Evolutionary conservation across 2,329 filamentous ascomycete species (phyloP), one percentile per base, ranked within the genome.

Genomic region (Penicillium concentricum): DNA sequence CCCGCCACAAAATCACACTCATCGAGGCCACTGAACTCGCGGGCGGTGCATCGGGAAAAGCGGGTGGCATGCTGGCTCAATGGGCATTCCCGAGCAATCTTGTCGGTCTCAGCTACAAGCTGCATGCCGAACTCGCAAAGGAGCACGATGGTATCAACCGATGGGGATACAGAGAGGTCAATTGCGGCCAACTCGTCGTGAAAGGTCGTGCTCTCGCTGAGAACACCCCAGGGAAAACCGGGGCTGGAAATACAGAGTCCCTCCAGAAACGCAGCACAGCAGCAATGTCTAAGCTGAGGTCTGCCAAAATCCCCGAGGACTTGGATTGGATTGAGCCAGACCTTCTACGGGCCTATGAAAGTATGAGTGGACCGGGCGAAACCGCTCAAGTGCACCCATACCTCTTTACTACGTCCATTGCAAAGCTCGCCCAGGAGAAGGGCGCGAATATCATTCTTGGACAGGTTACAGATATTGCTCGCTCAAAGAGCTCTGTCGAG

Each of bases 341-440:
- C 5, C 78, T 87, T 2, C 76, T 96, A 22, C 78, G 79, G 51
- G 80, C 81, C 20, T 97, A 96, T 75, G 85, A 90, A 34, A 86
- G 88, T 69, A 97, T 97, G 91, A 91, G 91, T 2, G 87, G 85
- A 3, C 84, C 86, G 0, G 83, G 82, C 1, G 90, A 91, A 59
- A 97, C 94, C 1, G 90, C 94, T 0, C 94, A 99, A 75, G 93
- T 97, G 3, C 93, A 99, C 68, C 94, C 94, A 0, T 90, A 88
- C 60, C 87, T 91, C 43, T 97, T 99, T 70, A 97, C 94, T 0
- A 93, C 85, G 0, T 82, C 87, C 16, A 95, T 97, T 74, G 90
- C 90, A 5, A 79, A 85, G 41, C 81, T 97, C 13, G 92, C 93
- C 0, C 77, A 83, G 54, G 84, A 90, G 50, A 82, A 81, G 26